Conservation (phyloP, 345 rosid species). For the Salix exigua region DNA sequence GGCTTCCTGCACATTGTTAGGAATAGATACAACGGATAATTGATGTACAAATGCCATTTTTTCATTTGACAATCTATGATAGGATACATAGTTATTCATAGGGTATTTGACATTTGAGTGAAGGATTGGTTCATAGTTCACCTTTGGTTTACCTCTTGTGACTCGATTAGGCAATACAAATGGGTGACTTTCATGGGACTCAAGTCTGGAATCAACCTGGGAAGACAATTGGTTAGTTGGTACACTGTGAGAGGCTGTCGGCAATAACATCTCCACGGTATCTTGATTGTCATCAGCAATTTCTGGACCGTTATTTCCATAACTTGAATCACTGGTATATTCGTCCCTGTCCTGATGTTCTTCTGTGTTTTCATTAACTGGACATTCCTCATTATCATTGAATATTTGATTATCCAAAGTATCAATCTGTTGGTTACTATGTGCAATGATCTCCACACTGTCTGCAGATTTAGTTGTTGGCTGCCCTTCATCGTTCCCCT, state of each 20-base stretch:
- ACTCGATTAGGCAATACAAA: neutral
- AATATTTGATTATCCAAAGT: neutral
- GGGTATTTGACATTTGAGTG: neutral
- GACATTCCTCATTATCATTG: neutral
- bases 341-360: neutral
- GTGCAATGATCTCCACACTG: neutral
- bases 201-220: neutral
- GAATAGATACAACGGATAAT: neutral
- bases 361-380: neutral
- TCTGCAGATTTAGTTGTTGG: too few species aligned
- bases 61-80: neutral
- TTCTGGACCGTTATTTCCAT: neutral
- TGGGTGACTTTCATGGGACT: neutral
- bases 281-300: rapidly evolving
- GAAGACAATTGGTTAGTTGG: neutral
- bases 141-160: neutral
- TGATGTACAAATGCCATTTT: neutral
- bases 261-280: neutral
- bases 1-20: neutral
- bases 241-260: neutral
- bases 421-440: neutral
- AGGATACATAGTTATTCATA: neutral
- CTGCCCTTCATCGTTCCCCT: neutral
- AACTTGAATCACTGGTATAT: neutral
- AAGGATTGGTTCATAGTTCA: neutral